Evolutionary conservation across 2,329 filamentous ascomycete species (phyloP), one percentile per base, ranked within the genome.

Genomic region (Huntiella decipiens): DNA sequence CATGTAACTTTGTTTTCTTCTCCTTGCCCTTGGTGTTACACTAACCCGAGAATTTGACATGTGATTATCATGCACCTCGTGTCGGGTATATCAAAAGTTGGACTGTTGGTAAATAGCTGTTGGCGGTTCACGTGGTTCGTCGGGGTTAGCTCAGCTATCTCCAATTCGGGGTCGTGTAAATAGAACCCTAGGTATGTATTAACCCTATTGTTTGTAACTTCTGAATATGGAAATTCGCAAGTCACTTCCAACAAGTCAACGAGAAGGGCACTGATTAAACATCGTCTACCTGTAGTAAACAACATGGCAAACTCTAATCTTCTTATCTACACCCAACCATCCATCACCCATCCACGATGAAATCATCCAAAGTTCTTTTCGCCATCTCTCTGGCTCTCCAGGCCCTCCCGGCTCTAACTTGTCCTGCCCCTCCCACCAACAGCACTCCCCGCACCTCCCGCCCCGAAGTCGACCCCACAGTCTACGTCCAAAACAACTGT

Each of bases 401-500:
- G 22, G 22, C 22, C 22, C 22, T 28, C 8, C 22, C 22, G 22
- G 22, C 22, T 2, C 22, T 28, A 10, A 19, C 11, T 19, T 19
- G n/a, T 28, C 38, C 13, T 4, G 3, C 19, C 4, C 4, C 17
- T 41, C 22, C 4, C 19, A 22, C 38, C 13, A n/a, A n/a, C 38
- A 10, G 1, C 34, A 36, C 34, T 2, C 2, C 15, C 15, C 16
- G 4, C 5, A 5, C 17, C 17, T 17, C 38, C 17, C 8, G 5
- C 15, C 6, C 19, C 13, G 17, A 41, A 13, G 13, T 41, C 17
- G 28, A 41, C 16, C 19, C 38, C 54, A 54, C 52, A 12, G 61
- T 61, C 32, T 52, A 52, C 37, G 60, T 64, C 45, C 50, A 55
- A 48, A 65, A 65, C 56, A 56, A 60, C 37, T 64, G 62, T 55